Percentiles rank a stretch among this genome's conserved stretches.
Conservation (phyloP, 179 eudicot genomes). For the Beta corolliflora region DNA sequence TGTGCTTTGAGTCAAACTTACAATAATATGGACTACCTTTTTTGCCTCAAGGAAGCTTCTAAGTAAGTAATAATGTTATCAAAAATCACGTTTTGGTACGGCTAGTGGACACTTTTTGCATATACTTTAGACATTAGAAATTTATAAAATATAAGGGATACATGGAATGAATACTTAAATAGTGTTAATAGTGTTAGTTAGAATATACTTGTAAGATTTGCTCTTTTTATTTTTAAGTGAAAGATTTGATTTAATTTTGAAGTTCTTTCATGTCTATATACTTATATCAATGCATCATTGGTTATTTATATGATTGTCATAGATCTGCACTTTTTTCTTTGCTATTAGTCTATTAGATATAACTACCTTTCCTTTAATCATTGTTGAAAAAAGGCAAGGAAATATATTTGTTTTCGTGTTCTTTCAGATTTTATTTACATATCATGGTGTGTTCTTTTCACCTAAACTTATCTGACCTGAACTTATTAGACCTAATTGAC, state of each 20-base stretch:
- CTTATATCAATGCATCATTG: neutral
- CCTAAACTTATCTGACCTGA: too few relatives aligned
- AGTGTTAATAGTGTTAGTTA: neutral
- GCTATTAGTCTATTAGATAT: neutral
- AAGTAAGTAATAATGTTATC: neutral
- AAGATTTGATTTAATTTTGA: neutral
- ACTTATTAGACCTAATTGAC: too few relatives aligned
- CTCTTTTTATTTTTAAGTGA: neutral
- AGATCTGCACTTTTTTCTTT: neutral
- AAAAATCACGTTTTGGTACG: slow-evolving; percentile 16
- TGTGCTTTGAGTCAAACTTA: slow-evolving; percentile 15
- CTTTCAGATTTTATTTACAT: too few relatives aligned
- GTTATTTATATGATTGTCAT: neutral
- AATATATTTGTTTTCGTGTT: neutral
- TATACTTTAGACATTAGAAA: neutral
- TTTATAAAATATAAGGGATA: neutral
- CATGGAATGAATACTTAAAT: neutral
- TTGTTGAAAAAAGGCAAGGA: neutral
- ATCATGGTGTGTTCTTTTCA: too few relatives aligned
- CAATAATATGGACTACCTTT: neutral
- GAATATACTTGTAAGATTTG: too few relatives aligned
- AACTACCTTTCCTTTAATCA: neutral
- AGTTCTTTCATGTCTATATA: neutral
- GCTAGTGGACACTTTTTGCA: neutral
- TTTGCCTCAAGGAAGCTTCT: slow-evolving; percentile 24